Conservation (phyloP, 2,329 filamentous ascomycete genomes). For the Fusarium scirpi region DNA sequence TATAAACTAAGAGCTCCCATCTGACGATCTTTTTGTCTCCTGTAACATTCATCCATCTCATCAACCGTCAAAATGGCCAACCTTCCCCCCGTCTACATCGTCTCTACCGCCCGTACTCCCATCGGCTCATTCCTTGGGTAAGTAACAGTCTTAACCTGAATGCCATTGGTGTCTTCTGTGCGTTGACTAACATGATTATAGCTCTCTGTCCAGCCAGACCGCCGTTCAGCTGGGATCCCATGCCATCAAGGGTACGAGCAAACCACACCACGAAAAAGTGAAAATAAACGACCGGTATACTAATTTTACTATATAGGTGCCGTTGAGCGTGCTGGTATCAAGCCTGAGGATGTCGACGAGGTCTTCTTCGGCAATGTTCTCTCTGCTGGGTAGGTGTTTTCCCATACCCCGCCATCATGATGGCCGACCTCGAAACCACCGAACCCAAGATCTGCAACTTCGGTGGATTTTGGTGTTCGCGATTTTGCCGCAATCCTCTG, state of each 20-base stretch:
- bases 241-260: slow-evolving; percentile 86
- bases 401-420: slow-evolving; percentile 20
- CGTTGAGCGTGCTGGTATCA: slow-evolving; percentile 87
- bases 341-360: slow-evolving; percentile 91
- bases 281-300: background rate
- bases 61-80: slow-evolving; percentile 72
- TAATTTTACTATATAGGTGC: slow-evolving; percentile 65
- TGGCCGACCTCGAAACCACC: background rate
- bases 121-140: slow-evolving; percentile 95
- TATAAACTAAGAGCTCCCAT: slow-evolving; percentile 28
- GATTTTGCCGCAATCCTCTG: background rate
- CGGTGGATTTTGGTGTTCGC: background rate
- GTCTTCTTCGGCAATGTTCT: slow-evolving; percentile 99
- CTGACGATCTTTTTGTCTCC: slow-evolving; percentile 15
- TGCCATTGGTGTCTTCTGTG: background rate
- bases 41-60: slow-evolving; percentile 20
- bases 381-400: slow-evolving; percentile 81
- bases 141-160: slow-evolving; percentile 21
- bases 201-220: slow-evolving; percentile 87
- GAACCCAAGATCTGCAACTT: background rate
- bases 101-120: slow-evolving; percentile 90
- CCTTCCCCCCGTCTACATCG: slow-evolving; percentile 92
- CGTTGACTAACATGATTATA: slow-evolving; percentile 55
- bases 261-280: background rate
- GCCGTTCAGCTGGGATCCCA: slow-evolving; percentile 89